Conservation (phyloP, 2,329 filamentous ascomycete genomes). For the Cadophora sp. region DNA sequence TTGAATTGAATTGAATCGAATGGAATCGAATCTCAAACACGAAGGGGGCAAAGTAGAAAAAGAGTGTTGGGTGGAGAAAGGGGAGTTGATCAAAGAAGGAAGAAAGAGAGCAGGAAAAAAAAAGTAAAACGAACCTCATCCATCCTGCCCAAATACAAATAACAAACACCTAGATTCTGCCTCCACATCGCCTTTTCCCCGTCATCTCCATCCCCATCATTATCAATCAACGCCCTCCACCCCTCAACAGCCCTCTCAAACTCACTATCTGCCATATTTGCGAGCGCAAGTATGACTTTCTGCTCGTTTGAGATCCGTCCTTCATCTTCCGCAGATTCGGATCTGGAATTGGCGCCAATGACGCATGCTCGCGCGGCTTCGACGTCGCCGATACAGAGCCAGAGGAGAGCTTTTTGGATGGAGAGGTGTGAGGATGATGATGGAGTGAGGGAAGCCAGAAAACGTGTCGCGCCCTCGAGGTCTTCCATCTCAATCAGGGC, state of each 20-base stretch:
- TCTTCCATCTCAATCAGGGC: constrained; percentile 88
- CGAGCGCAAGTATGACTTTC: constrained; percentile 68
- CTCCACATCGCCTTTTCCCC: constrained; percentile 71
- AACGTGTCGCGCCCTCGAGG: constrained; percentile 76
- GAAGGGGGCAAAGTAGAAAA: too few relatives aligned
- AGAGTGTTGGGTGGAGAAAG: too few relatives aligned
- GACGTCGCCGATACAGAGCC: constrained; percentile 80
- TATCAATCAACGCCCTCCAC: constrained; percentile 62
- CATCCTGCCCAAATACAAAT: constrained; percentile 82
- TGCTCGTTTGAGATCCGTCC: constrained; percentile 42
- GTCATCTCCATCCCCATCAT: constrained; percentile 51
- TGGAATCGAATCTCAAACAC: too few relatives aligned
- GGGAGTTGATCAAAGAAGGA: neutral
- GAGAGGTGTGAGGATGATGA: constrained; percentile 39
- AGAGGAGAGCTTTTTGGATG: constrained; percentile 68
- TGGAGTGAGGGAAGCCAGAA: constrained; percentile 64
- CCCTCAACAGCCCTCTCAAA: constrained; percentile 67
- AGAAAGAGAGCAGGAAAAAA: neutral
- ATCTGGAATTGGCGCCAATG: constrained; percentile 12
- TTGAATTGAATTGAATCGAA: too few relatives aligned
- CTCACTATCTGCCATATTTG: constrained; percentile 79
- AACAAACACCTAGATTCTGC: constrained; percentile 84
- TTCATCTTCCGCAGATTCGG: constrained; percentile 18
- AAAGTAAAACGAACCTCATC: constrained; percentile 60
- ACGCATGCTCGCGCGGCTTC: constrained; percentile 67